Evolutionary conservation across 768 basidiomycete genomes (phyloP).

Genomic region (Boletus pseudo-olivaceus): DNA sequence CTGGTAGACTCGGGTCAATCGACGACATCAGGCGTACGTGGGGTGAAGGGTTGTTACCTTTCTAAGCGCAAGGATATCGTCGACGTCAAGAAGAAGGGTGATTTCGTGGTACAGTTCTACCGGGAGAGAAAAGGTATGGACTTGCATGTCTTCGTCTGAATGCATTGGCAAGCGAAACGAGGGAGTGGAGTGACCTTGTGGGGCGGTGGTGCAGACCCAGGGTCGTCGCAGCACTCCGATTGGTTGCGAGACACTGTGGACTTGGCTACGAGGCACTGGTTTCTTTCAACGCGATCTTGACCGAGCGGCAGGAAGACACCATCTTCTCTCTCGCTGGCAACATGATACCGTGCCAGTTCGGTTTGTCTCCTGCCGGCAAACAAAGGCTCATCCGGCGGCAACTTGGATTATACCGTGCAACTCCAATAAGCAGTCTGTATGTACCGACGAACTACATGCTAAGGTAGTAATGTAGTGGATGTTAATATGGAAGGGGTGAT

Average conservation of each 20-base stretch:
- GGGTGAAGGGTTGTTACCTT: slow-evolving; percentile 1
- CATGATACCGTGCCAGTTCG: background rate
- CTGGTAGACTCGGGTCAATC: slow-evolving; percentile 7
- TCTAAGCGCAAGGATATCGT: slow-evolving; percentile 16
- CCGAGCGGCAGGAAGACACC: too few species aligned
- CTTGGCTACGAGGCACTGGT: too few species aligned
- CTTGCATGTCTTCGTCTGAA: background rate
- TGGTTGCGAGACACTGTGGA: background rate
- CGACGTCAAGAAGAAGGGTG: slow-evolving; percentile 11
- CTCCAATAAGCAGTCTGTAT: background rate
- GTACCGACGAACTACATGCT: background rate
- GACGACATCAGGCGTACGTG: background rate
- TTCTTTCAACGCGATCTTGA: too few species aligned
- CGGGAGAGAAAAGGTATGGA: slow-evolving; percentile 4
- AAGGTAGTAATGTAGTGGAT: background rate
- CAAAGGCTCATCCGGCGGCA: too few species aligned
- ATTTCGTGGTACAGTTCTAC: slow-evolving; percentile 18
- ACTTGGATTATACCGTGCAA: too few species aligned
- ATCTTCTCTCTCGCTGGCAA: background rate
- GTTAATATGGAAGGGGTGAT: background rate
- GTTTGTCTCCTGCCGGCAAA: too few species aligned
- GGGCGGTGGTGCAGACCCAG: too few species aligned
- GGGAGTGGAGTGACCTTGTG: background rate
- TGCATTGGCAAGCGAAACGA: background rate
- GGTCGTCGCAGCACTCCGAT: background rate